These are phyloP conservation scores for Ophiostoma sp. DNA, from an alignment of 2,329 filamentous ascomycete species.

Conservation along the genomic window DNA sequence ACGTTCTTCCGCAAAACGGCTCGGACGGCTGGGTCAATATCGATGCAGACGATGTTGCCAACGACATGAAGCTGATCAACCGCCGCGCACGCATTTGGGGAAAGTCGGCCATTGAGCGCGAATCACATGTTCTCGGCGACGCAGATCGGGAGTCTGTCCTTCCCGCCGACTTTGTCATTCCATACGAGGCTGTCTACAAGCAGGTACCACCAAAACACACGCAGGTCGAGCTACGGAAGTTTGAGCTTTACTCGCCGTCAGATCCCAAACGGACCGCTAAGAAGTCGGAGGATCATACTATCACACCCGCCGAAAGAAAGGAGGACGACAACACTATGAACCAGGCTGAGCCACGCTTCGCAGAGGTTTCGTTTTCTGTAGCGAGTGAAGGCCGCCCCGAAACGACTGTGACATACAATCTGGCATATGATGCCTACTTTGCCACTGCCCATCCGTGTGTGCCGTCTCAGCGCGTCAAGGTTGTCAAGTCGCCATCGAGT, in stretches of 20 bases:
- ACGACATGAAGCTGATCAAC: slow-evolving; percentile 22
- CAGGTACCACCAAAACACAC: slow-evolving; percentile 43
- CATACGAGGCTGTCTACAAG: slow-evolving; percentile 50
- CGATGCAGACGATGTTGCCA: slow-evolving; percentile 48
- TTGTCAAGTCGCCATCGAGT: slow-evolving; percentile 55
- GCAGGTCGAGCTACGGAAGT: slow-evolving; percentile 44
- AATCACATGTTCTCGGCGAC: slow-evolving; percentile 56
- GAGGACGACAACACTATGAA: slow-evolving; percentile 29
- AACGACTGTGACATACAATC: slow-evolving; percentile 39
- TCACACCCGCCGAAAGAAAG: slow-evolving; percentile 1
- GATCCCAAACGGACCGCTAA: slow-evolving; percentile 40
- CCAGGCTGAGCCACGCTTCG: slow-evolving; percentile 36
- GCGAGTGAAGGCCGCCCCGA: slow-evolving; percentile 39
- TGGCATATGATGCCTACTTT: slow-evolving; percentile 57
- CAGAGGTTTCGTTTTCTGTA: slow-evolving; percentile 40
- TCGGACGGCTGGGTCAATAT: slow-evolving; percentile 56
- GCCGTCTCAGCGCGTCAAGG: slow-evolving; percentile 50
- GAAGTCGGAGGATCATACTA: slow-evolving; percentile 8
- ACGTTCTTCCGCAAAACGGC: slow-evolving; percentile 43
- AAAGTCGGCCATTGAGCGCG: slow-evolving; percentile 53
- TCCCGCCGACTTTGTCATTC: slow-evolving; percentile 58
- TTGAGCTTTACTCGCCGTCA: slow-evolving; percentile 44
- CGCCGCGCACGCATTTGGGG: slow-evolving; percentile 52
- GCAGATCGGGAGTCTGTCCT: slow-evolving; percentile 49
- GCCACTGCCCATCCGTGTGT: slow-evolving; percentile 62